Evolutionary conservation across 2,329 filamentous ascomycete genomes (phyloP), one percentile per base, ranked within the genome.

Genomic region (Fulvia fulva): DNA sequence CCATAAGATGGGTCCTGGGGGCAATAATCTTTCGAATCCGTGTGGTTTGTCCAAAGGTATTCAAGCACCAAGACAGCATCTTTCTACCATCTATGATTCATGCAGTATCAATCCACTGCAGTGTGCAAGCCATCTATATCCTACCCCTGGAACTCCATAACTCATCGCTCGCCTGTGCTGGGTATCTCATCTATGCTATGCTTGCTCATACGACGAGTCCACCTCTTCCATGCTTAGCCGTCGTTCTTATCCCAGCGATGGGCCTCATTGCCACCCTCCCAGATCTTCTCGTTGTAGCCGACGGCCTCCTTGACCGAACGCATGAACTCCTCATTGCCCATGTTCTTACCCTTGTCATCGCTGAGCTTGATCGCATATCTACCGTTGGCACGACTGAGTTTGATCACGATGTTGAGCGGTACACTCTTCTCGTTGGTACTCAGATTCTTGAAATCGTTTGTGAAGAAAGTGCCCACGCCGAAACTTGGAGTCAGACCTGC

Each of bases 381-480:
- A 5, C 92, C 92, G 14, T 80, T 84, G 0, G 91, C 94, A 9
- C 90, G 91, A 62, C 90, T 90, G 60, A 99, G 82, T 77, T 99
- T 99, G 77, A 99, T 97, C 66, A 99, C 94, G 68, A 99, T 99
- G 70, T 99, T 99, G 55, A 99, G 78, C 0, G 94, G 94, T 16
- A 87, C 85, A 0, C 92, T 97, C 76, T 97, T 97, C 66, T 86
- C 85, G 41, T 87, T 87, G 0, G 87, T 89, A 34, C 81, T 85
- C 60, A 83, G 77, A 64, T 88, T 84, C n/a, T 77, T 78, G 72
- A 94, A 99, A 74, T 99, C 94, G 70, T 99, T 85, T 3, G 94
- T 99, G 68, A 99, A 82, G 75, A 90, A 97, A 0, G 94, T 99
- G 4, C 94, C 94, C 1, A 99, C 89, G 60, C 94, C 94, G 76